Evolutionary conservation across 192 early-diverging fungal genomes (phyloP), one percentile per base, ranked within the genome.

Genomic region (Kickxella alabastrina): DNA sequence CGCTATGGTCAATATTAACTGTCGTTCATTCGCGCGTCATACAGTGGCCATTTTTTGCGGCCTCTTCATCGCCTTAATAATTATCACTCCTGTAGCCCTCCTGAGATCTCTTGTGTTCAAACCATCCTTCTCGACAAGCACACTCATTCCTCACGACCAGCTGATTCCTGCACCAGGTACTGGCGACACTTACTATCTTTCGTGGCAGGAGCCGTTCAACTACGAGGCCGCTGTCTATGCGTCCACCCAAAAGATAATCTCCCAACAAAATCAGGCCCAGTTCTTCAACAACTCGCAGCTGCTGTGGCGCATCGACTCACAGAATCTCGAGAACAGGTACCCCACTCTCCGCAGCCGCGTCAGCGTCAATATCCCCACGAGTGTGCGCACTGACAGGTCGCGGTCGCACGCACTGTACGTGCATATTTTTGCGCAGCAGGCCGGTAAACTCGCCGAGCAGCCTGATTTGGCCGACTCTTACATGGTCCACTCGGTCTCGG

Each of bases 361-460:
- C 15, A 25, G 23, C 15, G 24, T 44, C 23, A 44, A 19, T 3
- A 25, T 44, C 23, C 43, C 43, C 23, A n/a, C 10, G 21, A 4
- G 2, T 19, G 24, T 44, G 18, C 2, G 18, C 24, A 44, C 24
- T 12, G 43, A 44, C 24, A 25, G 43, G 23, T 24, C 21, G 7
- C 24, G 27, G 23, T 26, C 43, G 6, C 43, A 25, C 24, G 18
- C 23, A 13, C 24, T 44, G 3, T 44, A 24, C 24, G 13, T 44
- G 43, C 43, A 44, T 24, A n/a, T 44, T n/a, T 44, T 44, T 25
- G 43, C 43, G 12, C 12, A 23, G 21, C 37, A 39, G 37, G n/a
- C n/a, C n/a, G n/a, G n/a, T n/a, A n/a, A n/a, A n/a, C 37, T 14
- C 37, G 7, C 37, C 31, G 31, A 32, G 12, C 31, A 32, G 31